Conservation (phyloP, 106 monocot genomes). For the Platanthera guangdongensis region DNA sequence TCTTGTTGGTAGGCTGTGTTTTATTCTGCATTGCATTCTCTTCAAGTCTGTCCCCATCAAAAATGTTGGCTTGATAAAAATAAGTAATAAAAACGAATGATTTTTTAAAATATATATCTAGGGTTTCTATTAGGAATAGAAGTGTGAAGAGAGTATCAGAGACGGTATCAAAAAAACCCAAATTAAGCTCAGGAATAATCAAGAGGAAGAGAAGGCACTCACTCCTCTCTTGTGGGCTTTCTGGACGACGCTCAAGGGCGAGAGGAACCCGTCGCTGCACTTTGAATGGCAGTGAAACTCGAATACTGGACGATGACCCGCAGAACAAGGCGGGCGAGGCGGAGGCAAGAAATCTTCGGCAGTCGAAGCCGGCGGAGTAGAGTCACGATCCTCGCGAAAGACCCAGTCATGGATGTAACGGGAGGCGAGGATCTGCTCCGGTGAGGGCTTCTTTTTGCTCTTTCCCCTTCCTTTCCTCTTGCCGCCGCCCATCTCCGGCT, state of each 20-base stretch:
- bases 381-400: slow-evolving; percentile 8
- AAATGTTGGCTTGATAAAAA: no score
- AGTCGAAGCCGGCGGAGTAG: neutral
- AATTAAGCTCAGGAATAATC: no score
- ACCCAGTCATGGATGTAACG: slow-evolving; percentile 47
- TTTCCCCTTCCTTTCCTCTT: slow-evolving; percentile 32
- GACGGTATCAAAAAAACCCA: neutral
- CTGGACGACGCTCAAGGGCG: slow-evolving; percentile 58
- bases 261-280: slow-evolving; percentile 68
- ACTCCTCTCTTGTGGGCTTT: slow-evolving; percentile 68
- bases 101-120: no score
- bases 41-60: no score
- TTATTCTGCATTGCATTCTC: no score
- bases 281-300: slow-evolving; percentile 76
- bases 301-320: slow-evolving; percentile 30
- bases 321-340: neutral
- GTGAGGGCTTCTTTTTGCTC: slow-evolving; percentile 32
- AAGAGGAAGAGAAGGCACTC: neutral
- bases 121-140: neutral
- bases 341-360: slow-evolving; percentile 15
- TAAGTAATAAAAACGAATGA: no score
- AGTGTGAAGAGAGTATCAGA: neutral
- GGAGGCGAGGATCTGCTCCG: slow-evolving; percentile 32
- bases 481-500: slow-evolving; percentile 3
- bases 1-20: no score